Base-by-base conservation (phyloP, 2,329 filamentous ascomycete species). In the Periconia macrospinosa region DNA sequence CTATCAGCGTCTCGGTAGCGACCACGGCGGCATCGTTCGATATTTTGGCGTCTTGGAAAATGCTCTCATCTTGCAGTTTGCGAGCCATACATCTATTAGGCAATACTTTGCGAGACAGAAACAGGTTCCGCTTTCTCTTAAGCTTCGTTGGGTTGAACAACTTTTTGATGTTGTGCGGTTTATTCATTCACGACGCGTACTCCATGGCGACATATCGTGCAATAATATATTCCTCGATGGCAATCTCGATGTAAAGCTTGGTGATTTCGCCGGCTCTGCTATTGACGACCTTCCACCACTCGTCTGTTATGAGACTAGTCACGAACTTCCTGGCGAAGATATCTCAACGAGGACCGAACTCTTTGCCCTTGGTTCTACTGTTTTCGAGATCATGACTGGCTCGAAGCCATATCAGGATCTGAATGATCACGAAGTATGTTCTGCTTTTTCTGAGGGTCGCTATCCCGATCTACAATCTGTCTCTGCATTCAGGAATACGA, bases 201-300 rank as follows among this genome's bases (percentile, higher is more conserved):
- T 77, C 53, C 75, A 78, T 57, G 73, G 68, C 56, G 73, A 78
- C 56, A 63, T 77, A 35, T 68, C 69, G 55, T 73, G 73, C 2
- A 70, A 67, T 45, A 76, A 77, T 55, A 70, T 76, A 46, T 61
- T 77, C 0, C 58, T 77, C 19, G 71, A 76, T 57, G 53, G 60
- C 20, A 49, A 60, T 50, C 62, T 77, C 7, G 53, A 72, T 56
- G 63, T 76, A 46, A 65, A 69, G 48, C 73, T 78, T 50, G 67
- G 68, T 19, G 72, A 75, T 50, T 75, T 76, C 49, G 60, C 63
- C 43, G 71, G 72, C 42, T 71, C 69, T 13, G 66, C 71, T 27
- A 52, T 70, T 52, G 57, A 59, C 41, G 59, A 62, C 50, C 48
- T 37, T 61, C 66, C 27, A 56, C 56, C 30, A 17, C 50, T 59